Conservation (phyloP, 768 basidiomycete genomes). For the Phlebiopsis flavidoalba region DNA sequence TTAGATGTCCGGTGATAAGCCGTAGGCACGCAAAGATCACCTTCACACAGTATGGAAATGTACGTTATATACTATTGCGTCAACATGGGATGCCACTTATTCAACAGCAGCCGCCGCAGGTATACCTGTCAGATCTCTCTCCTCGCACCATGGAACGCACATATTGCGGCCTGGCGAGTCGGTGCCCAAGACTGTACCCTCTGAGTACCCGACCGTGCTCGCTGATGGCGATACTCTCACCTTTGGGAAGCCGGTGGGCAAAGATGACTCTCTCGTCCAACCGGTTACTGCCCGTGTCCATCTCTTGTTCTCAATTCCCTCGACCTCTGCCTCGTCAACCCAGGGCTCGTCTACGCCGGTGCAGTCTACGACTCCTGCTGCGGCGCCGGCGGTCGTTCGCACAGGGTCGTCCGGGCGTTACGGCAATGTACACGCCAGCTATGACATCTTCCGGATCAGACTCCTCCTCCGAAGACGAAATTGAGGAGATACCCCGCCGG, state of each 20-base stretch:
- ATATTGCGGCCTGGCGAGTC: constrained; percentile 49
- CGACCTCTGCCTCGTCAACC: background rate
- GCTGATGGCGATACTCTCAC: constrained; percentile 67
- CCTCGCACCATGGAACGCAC: constrained; percentile 76
- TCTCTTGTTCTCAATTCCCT: constrained; percentile 35
- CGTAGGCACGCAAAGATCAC: constrained; percentile 74
- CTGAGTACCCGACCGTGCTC: constrained; percentile 54
- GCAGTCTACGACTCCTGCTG: background rate
- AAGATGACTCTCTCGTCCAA: constrained; percentile 51
- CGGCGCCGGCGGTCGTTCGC: background rate
- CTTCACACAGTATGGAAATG: constrained; percentile 66
- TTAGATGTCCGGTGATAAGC: constrained; percentile 75
- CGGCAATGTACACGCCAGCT: constrained; percentile 38
- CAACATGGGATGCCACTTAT: constrained; percentile 16
- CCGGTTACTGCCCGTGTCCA: constrained; percentile 61
- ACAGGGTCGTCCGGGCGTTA: constrained; percentile 49
- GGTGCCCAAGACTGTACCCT: constrained; percentile 40
- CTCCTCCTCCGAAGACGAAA: constrained; percentile 39
- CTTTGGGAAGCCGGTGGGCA: constrained; percentile 73
- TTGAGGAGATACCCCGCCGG: constrained; percentile 19
- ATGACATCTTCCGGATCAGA: constrained; percentile 27
- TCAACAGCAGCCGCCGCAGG: constrained; percentile 35
- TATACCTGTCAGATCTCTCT: constrained; percentile 64
- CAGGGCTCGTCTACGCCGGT: background rate
- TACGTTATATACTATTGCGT: constrained; percentile 29